phyloP scores from a whole-genome alignment of 306 rosid species.

The Elaeagnus macrophylla region DNA sequence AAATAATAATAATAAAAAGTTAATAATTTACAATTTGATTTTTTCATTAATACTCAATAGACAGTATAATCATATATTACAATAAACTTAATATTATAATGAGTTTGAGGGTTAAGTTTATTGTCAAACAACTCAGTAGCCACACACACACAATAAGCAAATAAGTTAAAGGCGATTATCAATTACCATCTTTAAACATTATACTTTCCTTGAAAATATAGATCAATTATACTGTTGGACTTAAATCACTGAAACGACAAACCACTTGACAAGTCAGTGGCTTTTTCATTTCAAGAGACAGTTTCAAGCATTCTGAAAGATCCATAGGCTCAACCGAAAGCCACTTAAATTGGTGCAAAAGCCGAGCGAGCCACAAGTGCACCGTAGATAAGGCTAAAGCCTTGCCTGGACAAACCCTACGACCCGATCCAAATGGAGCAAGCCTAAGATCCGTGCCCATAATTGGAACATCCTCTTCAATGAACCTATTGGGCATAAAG shows the following conservation, averaged over 20 bases:
- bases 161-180: too few species aligned
- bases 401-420: constrained; percentile 73
- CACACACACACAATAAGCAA: too few species aligned
- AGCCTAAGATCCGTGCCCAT: constrained; percentile 73
- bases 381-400: constrained; percentile 61
- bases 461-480: constrained; percentile 47
- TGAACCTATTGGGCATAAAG: constrained; percentile 63
- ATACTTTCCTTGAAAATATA: not conserved
- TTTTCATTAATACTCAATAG: too few species aligned
- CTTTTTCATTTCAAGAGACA: constrained; percentile 72
- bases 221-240: not conserved
- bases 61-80: too few species aligned
- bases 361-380: constrained; percentile 73
- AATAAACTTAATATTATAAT: too few species aligned
- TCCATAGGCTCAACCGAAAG: constrained; percentile 40
- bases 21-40: too few species aligned
- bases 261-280: constrained; percentile 35
- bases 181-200: not conserved
- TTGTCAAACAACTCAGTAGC: too few species aligned
- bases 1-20: too few species aligned
- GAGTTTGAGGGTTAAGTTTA: too few species aligned
- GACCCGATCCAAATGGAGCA: constrained; percentile 83
- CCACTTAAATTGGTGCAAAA: constrained; percentile 56
- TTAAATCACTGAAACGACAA: constrained; percentile 7
- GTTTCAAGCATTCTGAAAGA: constrained; percentile 61